These are phyloP conservation scores for Alternaria burnsii DNA, from an alignment of 2,329 filamentous ascomycete species.

Conservation along the genomic window DNA sequence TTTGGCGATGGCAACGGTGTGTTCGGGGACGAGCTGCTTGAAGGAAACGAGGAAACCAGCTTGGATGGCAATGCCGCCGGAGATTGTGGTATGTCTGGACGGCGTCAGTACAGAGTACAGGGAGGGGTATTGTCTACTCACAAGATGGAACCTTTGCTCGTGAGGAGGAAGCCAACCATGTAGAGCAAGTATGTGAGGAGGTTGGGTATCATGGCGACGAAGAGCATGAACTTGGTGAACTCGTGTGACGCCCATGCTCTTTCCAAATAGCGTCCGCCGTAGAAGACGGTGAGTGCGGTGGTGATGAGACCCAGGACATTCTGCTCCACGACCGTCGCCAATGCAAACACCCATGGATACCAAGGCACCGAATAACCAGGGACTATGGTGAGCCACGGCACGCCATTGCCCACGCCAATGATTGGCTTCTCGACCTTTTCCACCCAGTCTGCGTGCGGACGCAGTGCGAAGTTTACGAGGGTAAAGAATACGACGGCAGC, in stretches of 20 bases:
- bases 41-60: conserved; percentile 95
- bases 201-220: conserved; percentile 83
- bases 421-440: conserved; percentile 56
- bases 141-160: conserved; percentile 73
- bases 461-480: conserved; percentile 80
- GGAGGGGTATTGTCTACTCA: conserved; percentile 56
- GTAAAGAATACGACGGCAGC: conserved; percentile 79
- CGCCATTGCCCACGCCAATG: conserved; percentile 65
- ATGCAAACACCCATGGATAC: conserved; percentile 93
- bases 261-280: conserved; percentile 94
- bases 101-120: conserved; percentile 20
- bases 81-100: conserved; percentile 78
- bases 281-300: conserved; percentile 80
- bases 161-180: conserved; percentile 75
- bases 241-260: conserved; percentile 93
- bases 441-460: conserved; percentile 56
- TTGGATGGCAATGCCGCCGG: conserved; percentile 87
- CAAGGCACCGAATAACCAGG: conserved; percentile 77
- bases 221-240: conserved; percentile 86
- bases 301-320: conserved; percentile 87
- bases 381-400: conserved; percentile 88
- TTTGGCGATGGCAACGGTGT: conserved; percentile 93
- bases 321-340: conserved; percentile 87
- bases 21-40: conserved; percentile 95
- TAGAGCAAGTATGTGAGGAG: conserved; percentile 76